These are phyloP conservation scores for Digitaria exilis DNA, from an alignment of 202 grass and related monocot genomes.

Conservation along the genomic window DNA sequence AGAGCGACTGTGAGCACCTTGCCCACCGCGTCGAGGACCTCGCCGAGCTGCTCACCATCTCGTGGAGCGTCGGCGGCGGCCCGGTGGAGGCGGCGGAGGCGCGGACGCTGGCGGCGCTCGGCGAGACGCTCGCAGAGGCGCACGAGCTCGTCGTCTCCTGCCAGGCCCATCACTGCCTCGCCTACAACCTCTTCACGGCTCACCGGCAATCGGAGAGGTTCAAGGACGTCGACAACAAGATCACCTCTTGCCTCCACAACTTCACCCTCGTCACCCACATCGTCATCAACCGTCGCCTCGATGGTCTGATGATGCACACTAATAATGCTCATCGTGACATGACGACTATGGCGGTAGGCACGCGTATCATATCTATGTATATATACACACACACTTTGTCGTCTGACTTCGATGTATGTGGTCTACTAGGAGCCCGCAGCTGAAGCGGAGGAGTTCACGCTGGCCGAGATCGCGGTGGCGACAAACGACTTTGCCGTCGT, in stretches of 20 bases:
- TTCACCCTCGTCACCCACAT: no score
- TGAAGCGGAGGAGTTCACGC: background rate
- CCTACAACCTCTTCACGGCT: fast-evolving
- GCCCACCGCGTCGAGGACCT: background rate
- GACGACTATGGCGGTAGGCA: no score
- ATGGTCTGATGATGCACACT: no score
- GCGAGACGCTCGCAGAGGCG: background rate
- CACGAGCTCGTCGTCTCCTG: background rate
- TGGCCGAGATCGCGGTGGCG: background rate
- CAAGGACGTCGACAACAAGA: background rate
- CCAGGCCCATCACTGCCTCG: background rate
- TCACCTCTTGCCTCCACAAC: background rate
- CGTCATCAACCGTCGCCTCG: no score
- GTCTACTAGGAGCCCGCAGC: no score
- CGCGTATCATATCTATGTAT: no score
- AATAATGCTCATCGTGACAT: no score
- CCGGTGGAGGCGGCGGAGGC: background rate
- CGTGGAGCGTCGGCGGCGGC: background rate
- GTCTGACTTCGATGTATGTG: no score
- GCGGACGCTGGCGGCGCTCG: background rate
- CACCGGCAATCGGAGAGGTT: background rate
- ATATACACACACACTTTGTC: no score
- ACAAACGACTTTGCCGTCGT: background rate
- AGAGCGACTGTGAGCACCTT: background rate
- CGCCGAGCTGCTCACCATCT: no score